Conservation (phyloP, 1,284 basidiomycete genomes). For the Rhodofomes roseus region DNA sequence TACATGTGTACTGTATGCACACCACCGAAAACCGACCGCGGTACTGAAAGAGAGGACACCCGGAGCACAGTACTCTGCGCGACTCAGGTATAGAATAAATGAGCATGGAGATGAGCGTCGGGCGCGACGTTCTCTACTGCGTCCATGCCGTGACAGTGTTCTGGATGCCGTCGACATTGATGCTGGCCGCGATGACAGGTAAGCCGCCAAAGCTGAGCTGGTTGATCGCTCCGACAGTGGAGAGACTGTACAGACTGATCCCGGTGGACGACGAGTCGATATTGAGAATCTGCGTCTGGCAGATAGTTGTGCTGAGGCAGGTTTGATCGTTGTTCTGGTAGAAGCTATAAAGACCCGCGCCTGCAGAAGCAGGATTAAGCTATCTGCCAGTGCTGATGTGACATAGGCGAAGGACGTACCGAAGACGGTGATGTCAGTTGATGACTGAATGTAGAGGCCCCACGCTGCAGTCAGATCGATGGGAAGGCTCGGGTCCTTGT, state of each 20-base stretch:
- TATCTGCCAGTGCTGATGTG: not conserved
- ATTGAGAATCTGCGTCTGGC: constrained; percentile 59
- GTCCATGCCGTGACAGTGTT: constrained; percentile 61
- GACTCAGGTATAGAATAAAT: not conserved
- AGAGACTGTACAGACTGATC: constrained; percentile 55
- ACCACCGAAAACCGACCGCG: not conserved
- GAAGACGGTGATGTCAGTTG: constrained; percentile 59
- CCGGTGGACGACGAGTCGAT: constrained; percentile 47
- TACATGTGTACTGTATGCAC: no score
- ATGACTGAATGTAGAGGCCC: constrained; percentile 52
- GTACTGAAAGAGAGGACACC: not conserved
- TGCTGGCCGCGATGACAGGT: constrained; percentile 41
- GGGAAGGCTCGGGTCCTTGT: constrained; percentile 51
- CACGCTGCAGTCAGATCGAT: constrained; percentile 44
- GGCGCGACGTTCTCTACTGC: constrained; percentile 6
- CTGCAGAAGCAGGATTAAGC: constrained; percentile 24
- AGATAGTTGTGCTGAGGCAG: constrained; percentile 45
- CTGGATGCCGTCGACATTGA: constrained; percentile 58
- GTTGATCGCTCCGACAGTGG: constrained; percentile 59
- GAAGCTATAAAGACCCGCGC: constrained; percentile 71
- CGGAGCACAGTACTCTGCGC: not conserved
- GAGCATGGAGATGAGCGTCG: no score
- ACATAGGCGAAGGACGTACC: constrained; percentile 29
- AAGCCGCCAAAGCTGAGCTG: constrained; percentile 51
- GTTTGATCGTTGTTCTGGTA: constrained; percentile 35